Evolutionary conservation across 2,329 filamentous ascomycete genomes (phyloP), one percentile per base, ranked within the genome.

Genomic region (Claviceps pazoutovae): DNA sequence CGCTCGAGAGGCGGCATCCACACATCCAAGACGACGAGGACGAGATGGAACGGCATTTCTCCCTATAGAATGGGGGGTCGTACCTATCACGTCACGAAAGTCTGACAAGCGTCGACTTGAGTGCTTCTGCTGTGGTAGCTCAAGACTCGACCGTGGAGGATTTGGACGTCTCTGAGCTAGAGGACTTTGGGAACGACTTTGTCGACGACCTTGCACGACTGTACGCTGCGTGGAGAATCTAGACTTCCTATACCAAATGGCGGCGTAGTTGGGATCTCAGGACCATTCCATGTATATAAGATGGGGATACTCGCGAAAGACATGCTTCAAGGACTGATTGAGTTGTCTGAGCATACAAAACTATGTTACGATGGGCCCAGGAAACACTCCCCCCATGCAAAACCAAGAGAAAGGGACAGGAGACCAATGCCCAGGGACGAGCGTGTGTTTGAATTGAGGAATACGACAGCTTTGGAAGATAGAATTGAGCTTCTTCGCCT

Each of bases 181-280:
- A 63, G 54, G 57, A 54, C 30, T 61, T 66, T 51, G 61, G 63
- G 53, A 53, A 62, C 30, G 53, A 64, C 52, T 59, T 63, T 50
- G 50, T 61, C 49, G 59, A 60, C 44, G 61, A 63, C 21, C 48
- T 64, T 52, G 54, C 56, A 52, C 57, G 53, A 51, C 51, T 61
- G 49, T 48, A 63, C 54, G 58, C 57, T 49, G 55, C 51, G 54
- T 50, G 42, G 56, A 53, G 50, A 53, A 52, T 46, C 58, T 14
- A 53, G 61, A 21, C 34, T 36, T 47, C n/a, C 34, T 44, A 37
- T 23, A 26, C 41, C 30, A 37, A 19, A 17, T 6, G 34, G 30
- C 45, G 21, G 17, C 48, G 16, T 38, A 48, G 37, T 13, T n/a
- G 11, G 47, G 17, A 8, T 19, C 37, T 39, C 30, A 34, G 30